A percentile compares a stretch with the other conserved stretches of the same genome.
These are phyloP conservation scores for Pseudozyma pruni DNA, from an alignment of 1,284 basidiomycete species.

Conservation along the genomic window DNA sequence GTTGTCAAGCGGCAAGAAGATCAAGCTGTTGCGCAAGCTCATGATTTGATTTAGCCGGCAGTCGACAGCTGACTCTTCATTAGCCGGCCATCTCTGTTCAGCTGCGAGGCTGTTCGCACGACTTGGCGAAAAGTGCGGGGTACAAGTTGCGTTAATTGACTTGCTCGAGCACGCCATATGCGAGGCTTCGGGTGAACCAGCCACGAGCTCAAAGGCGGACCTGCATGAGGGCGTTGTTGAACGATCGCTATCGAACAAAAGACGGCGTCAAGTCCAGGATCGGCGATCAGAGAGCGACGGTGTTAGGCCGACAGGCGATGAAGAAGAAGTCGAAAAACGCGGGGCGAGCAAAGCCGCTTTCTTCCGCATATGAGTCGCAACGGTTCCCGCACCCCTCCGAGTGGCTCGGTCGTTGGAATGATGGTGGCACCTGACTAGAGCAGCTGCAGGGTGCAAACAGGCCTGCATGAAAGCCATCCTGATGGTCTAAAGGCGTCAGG, in stretches of 20 bases:
- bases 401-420: neutral
- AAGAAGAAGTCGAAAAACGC: neutral
- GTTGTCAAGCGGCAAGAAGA: neutral
- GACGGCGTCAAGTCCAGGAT: neutral
- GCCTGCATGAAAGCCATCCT: neutral
- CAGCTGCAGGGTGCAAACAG: neutral
- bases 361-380: conserved; percentile 4
- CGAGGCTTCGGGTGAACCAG: too few species aligned
- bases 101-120: too few species aligned
- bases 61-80: too few species aligned
- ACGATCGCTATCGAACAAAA: neutral
- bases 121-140: too few species aligned
- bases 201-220: neutral
- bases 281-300: neutral
- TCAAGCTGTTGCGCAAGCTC: neutral
- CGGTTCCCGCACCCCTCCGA: conserved; percentile 20
- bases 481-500: conserved; percentile 2
- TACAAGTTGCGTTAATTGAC: too few species aligned
- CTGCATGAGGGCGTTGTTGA: neutral
- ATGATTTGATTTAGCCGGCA: conserved; percentile 1
- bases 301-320: conserved; percentile 10
- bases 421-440: neutral
- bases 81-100: too few species aligned
- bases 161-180: too few species aligned
- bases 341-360: conserved; percentile 21